A percentile compares a stretch with the other conserved stretches of the same genome.
Evolutionary conservation across 2,329 filamentous ascomycete species (phyloP).

Genomic region (Fusarium decemcellulare): DNA sequence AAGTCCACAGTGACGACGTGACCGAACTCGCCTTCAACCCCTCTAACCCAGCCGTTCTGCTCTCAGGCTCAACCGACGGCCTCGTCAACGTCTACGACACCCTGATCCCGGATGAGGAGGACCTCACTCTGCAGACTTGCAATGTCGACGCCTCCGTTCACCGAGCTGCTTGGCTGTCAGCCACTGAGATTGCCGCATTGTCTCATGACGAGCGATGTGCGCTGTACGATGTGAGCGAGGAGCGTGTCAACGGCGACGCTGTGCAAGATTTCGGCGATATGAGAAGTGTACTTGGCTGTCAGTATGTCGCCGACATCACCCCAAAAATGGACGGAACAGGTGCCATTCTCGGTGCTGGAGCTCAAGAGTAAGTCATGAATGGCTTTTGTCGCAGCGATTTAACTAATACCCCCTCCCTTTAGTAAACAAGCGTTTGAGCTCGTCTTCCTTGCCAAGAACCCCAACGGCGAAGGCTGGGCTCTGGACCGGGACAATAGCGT

Average conservation of each 20-base stretch:
- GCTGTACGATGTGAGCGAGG: constrained; percentile 78
- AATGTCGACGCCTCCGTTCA: constrained; percentile 84
- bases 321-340: constrained; percentile 71
- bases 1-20: constrained; percentile 78
- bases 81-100: constrained; percentile 84
- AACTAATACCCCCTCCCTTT: too few species aligned
- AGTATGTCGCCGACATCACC: constrained; percentile 80
- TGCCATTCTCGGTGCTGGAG: constrained; percentile 75
- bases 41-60: constrained; percentile 70
- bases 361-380: constrained; percentile 78
- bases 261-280: constrained; percentile 77
- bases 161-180: constrained; percentile 78
- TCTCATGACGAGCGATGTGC: constrained; percentile 85
- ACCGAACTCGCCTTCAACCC: constrained; percentile 74
- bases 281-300: constrained; percentile 74
- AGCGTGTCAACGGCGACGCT: constrained; percentile 70
- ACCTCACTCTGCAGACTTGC: constrained; percentile 82
- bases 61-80: constrained; percentile 86
- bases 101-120: constrained; percentile 79
- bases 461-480: constrained; percentile 61
- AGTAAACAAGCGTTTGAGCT: constrained; percentile 72
- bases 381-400: too few species aligned
- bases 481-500: constrained; percentile 70
- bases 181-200: constrained; percentile 77
- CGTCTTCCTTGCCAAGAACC: constrained; percentile 68